These are phyloP conservation scores for Globisporangium iwayamae DNA, from an alignment of 352 stramenopile genomes.

Conservation along the genomic window DNA sequence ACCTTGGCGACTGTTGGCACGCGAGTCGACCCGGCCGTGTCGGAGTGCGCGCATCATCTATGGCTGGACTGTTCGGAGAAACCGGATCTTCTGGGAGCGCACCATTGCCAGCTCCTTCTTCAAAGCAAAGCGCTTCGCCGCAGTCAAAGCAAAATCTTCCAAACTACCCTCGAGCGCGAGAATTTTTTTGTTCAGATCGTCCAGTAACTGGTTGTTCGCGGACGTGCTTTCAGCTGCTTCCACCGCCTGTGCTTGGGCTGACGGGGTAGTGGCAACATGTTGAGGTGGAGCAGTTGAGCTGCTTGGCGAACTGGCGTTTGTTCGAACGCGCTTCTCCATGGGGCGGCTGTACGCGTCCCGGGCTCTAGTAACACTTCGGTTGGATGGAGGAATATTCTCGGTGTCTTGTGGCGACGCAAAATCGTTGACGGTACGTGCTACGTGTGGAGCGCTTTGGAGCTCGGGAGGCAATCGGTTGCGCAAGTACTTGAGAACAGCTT, in stretches of 20 bases:
- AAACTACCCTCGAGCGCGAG: constrained; percentile 45
- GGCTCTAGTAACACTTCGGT: constrained; percentile 11
- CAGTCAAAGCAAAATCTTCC: constrained; percentile 65
- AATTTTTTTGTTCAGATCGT: constrained; percentile 43
- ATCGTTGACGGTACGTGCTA: not conserved
- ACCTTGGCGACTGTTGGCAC: not conserved
- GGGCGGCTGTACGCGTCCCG: constrained; percentile 11
- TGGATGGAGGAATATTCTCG: constrained; percentile 20
- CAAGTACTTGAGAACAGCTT: constrained; percentile 72
- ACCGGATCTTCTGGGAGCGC: constrained; percentile 60
- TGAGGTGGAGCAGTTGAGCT: not conserved
- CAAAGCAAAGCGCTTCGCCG: constrained; percentile 62
- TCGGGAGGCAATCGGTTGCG: constrained; percentile 50
- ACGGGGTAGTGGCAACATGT: constrained; percentile 7
- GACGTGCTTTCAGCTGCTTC: not conserved
- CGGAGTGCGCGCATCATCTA: not conserved
- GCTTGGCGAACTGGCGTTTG: constrained; percentile 20
- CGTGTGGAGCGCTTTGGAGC: constrained; percentile 6
- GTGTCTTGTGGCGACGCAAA: not conserved
- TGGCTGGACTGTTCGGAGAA: constrained; percentile 37
- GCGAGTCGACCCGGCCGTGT: too few species aligned
- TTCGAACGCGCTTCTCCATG: constrained; percentile 31
- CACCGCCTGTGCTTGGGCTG: constrained; percentile 1
- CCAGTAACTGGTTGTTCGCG: constrained; percentile 24
- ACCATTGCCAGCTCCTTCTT: constrained; percentile 83